Base-by-base conservation (phyloP, 2,329 filamentous ascomycete genomes). In the Mycogone perniciosa region DNA sequence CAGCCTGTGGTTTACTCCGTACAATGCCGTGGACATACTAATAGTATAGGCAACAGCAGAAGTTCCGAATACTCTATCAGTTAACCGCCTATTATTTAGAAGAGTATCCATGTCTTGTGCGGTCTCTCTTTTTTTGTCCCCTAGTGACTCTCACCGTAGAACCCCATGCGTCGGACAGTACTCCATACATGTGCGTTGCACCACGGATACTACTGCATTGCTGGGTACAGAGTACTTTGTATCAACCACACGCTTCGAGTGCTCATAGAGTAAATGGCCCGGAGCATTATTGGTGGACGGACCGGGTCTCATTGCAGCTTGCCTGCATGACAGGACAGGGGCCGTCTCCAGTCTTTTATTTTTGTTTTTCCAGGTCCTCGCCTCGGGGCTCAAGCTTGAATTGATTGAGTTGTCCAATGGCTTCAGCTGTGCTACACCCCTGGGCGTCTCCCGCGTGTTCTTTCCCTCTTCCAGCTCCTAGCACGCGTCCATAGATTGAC, bases 311-410 rank as follows among this genome's bases (percentile, higher is more conserved):
- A 43, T 29, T 41, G 50, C 50, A 48, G 31, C 35, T 45, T 31
- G 45, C 50, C 50, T 52, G 45, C 50, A 44, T 35, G 30, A n/a
- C 20, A 38, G 35, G 27, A 39, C 41, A 44, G 45, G 45, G 43
- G 41, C 26, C 30, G 9, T 50, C 44, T 42, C 27, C 8, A 8
- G 5, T 38, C 10, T 44, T 44, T 44, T 40, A 44, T 35, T 33
- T 41, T 46, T 44, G 35, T 42, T 51, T 40, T 13, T 44, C 13
- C 34, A 40, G 26, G 34, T 35, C 31, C 35, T 20, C 20, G 40
- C 39, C 26, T 20, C 48, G 41, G 20, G 27, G 5, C 20, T 11
- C 35, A 11, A 11, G 6, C 35, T n/a, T 38, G 8, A 38, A 38
- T 13, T n/a, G 20, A 38, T 38, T 38, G 35, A 38, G 11, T 9